These are phyloP conservation scores for Prunus dulcis DNA, from an alignment of 306 rosid genomes.

Conservation along the genomic window DNA sequence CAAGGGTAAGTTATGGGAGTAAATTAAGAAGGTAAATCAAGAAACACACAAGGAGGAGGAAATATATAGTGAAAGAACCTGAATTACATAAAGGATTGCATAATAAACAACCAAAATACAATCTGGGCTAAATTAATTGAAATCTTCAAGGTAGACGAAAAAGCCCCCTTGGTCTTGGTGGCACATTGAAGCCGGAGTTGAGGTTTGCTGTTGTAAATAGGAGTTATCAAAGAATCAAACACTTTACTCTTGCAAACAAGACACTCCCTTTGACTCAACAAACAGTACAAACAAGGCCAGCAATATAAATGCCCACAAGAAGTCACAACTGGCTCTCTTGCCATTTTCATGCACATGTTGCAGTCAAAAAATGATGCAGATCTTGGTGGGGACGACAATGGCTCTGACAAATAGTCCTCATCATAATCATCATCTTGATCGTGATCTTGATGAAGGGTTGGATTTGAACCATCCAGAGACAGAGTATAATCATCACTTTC, in stretches of 20 bases:
- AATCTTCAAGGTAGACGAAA: background rate
- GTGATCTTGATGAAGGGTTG: background rate
- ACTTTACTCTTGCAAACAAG: background rate
- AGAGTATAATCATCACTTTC: background rate
- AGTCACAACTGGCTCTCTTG: constrained; percentile 1
- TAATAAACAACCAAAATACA: too few relatives aligned
- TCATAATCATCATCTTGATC: background rate
- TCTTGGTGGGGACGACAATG: background rate
- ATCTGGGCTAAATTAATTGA: background rate
- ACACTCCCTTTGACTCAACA: background rate
- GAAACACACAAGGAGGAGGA: background rate
- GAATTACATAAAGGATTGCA: background rate
- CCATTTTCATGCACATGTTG: background rate
- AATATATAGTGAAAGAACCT: background rate
- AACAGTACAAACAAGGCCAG: background rate
- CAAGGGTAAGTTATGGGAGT: background rate
- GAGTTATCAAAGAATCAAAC: background rate
- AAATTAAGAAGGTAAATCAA: background rate
- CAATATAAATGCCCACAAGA: background rate
- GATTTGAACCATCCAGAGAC: background rate
- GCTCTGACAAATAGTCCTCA: background rate
- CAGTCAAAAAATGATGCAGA: background rate
- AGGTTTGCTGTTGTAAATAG: background rate
- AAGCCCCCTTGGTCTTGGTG: background rate
- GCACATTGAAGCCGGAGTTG: background rate